These are phyloP conservation scores for Xylaria sp. DNA, from an alignment of 2,329 filamentous ascomycete genomes.

Conservation along the genomic window DNA sequence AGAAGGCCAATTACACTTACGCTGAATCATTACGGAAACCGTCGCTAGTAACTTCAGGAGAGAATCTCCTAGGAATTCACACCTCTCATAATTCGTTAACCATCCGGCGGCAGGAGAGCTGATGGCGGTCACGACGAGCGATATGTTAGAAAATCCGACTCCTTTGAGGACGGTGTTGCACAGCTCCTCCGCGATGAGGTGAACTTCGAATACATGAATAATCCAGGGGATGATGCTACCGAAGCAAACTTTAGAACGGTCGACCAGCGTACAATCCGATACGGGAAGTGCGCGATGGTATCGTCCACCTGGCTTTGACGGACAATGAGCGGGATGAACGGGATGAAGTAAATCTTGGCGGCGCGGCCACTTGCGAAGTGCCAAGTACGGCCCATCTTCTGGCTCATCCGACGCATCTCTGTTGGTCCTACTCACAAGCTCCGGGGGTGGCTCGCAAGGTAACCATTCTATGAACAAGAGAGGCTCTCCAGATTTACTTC, in stretches of 20 bases:
- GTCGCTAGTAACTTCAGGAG: slow-evolving; percentile 81
- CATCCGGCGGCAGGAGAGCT: slow-evolving; percentile 71
- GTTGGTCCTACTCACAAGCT: slow-evolving; percentile 55
- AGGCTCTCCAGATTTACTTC: slow-evolving; percentile 53
- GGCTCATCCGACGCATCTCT: slow-evolving; percentile 54
- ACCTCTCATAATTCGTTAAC: slow-evolving; percentile 77
- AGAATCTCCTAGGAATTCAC: slow-evolving; percentile 89
- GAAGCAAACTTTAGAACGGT: slow-evolving; percentile 59
- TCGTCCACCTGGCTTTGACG: slow-evolving; percentile 54
- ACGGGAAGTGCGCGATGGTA: slow-evolving; percentile 60
- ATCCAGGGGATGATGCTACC: slow-evolving; percentile 78
- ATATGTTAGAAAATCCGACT: slow-evolving; percentile 64
- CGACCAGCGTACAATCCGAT: slow-evolving; percentile 60
- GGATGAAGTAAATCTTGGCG: slow-evolving; percentile 70
- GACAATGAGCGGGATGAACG: slow-evolving; percentile 13
- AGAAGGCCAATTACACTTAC: slow-evolving; percentile 53
- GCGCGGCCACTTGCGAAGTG: slow-evolving; percentile 62
- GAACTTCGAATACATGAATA: slow-evolving; percentile 73
- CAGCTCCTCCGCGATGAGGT: slow-evolving; percentile 71
- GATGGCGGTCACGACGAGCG: slow-evolving; percentile 75
- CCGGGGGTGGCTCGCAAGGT: slow-evolving; percentile 56
- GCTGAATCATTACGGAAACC: slow-evolving; percentile 68
- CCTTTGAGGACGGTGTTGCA: slow-evolving; percentile 63
- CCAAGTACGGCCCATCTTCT: slow-evolving; percentile 61
- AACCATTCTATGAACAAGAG: slow-evolving; percentile 58